phyloP scores from a whole-genome alignment of 2,329 filamentous ascomycete genomes.

The Onygenales sp. region DNA sequence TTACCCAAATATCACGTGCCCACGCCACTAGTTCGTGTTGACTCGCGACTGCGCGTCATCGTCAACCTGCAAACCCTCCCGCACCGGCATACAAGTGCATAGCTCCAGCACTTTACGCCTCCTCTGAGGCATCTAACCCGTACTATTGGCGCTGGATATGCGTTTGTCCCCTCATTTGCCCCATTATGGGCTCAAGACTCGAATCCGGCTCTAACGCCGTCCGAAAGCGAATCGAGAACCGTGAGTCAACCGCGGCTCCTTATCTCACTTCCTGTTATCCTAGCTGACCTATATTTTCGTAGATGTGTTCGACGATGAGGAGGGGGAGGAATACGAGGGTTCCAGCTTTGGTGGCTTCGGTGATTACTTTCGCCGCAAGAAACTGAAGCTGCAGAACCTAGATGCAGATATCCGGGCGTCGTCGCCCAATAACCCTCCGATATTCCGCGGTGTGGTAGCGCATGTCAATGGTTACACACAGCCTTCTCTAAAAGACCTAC shows the following conservation, averaged over 20 bases:
- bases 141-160: background rate
- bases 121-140: too few relatives aligned
- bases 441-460: constrained; percentile 84
- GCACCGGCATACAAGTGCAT: too few relatives aligned
- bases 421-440: constrained; percentile 61
- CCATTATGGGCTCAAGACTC: constrained; percentile 52
- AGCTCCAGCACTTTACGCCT: too few relatives aligned
- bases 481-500: constrained; percentile 80
- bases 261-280: background rate
- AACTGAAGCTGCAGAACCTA: constrained; percentile 92
- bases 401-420: constrained; percentile 70
- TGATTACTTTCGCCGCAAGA: constrained; percentile 92
- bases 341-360: constrained; percentile 82
- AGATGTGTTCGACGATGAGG: constrained; percentile 69
- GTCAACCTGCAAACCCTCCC: too few relatives aligned
- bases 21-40: background rate
- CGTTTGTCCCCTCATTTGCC: constrained; percentile 1
- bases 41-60: background rate
- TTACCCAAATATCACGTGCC: background rate
- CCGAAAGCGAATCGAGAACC: constrained; percentile 54
- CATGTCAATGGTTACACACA: constrained; percentile 96
- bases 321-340: constrained; percentile 80
- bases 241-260: constrained; percentile 21
- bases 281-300: constrained; percentile 8
- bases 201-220: constrained; percentile 50